Base-by-base conservation (phyloP, 768 basidiomycete genomes). In the Filobasidium wieringae region DNA sequence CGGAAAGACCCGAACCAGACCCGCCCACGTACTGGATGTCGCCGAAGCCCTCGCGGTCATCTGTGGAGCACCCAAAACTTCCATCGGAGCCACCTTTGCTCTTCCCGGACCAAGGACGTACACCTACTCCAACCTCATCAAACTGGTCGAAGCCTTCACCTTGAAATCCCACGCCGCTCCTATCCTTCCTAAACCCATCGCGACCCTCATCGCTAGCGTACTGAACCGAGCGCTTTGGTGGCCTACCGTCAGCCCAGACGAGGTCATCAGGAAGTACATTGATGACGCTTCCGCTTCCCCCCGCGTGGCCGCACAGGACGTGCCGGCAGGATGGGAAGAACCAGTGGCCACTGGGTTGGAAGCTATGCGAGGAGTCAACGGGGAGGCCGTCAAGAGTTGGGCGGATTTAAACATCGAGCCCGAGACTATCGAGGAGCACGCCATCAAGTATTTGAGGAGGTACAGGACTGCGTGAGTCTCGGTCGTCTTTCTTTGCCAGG, bases 21-120 rank as follows among this genome's bases (percentile, higher is more conserved):
- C 95, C 0, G 88, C 86, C 45, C 91, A 96, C 79, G 88, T 95
- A 24, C 74, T 92, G 68, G 92, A 99, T 68, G 88, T 97, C 57
- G 93, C 95, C 9, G 86, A 92, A 74, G 92, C 84, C 5, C 80
- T 97, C 55, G 87, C 88, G 76, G 75, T 88, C 60, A 80, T 86
- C 74, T 78, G 80, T 43, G 79, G 84, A 39, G 82, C 82, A 51
- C 67, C 82, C 22, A 75, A 84, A 39, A 71, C 76, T 0, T 70
- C 69, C 11, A 63, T 68, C 52, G 80, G 82, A 31, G 63, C 70
- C 15, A 88, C 84, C 7, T 75, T 90, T 66, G 81, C 81, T 54
- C 84, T 99, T 47, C 88, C 92, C 43, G 95, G 95, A 2, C 92
- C 93, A 0, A 85, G 83, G 31, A 84, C 85, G 34, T 79, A 92